Percentiles rank a stretch among this genome's conserved stretches.
Conservation (phyloP, 2,329 filamentous ascomycete species). For the Hypoxylon sp. region DNA sequence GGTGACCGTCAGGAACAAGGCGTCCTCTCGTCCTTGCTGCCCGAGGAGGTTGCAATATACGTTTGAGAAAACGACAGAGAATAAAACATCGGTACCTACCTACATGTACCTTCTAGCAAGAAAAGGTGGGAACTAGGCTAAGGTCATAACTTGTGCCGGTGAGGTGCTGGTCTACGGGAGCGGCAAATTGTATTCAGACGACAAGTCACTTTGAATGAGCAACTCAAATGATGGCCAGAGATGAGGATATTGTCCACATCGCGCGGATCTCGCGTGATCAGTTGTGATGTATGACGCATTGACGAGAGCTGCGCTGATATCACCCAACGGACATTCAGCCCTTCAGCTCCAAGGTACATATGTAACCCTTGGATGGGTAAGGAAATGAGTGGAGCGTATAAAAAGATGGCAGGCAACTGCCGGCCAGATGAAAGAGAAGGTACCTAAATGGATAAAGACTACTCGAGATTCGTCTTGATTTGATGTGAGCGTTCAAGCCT, state of each 20-base stretch:
- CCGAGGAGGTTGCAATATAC: background rate
- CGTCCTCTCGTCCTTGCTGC: background rate
- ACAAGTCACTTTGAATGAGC: background rate
- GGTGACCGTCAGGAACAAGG: background rate
- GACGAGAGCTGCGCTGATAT: conserved; percentile 3
- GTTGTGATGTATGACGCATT: conserved; percentile 19
- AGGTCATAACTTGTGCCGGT: conserved; percentile 10
- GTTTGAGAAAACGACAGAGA: background rate
- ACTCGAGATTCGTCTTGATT: background rate
- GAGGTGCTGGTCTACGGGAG: conserved; percentile 5
- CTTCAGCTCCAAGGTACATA: conserved; percentile 15
- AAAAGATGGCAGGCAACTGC: background rate
- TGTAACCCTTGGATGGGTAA: background rate
- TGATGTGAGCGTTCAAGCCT: background rate
- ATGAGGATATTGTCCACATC: background rate
- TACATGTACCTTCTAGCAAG: background rate
- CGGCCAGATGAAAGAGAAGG: background rate
- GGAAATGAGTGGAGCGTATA: background rate
- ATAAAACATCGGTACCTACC: no score
- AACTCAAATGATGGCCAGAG: conserved; percentile 8
- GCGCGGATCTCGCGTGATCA: conserved; percentile 4
- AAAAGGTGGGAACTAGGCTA: background rate
- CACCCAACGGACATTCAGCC: conserved; percentile 5
- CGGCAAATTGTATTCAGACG: background rate
- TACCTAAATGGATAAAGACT: background rate